Percentiles rank a stretch among this genome's conserved stretches.
These are phyloP conservation scores for Suillus americanus DNA, from an alignment of 768 basidiomycete species.

Conservation along the genomic window DNA sequence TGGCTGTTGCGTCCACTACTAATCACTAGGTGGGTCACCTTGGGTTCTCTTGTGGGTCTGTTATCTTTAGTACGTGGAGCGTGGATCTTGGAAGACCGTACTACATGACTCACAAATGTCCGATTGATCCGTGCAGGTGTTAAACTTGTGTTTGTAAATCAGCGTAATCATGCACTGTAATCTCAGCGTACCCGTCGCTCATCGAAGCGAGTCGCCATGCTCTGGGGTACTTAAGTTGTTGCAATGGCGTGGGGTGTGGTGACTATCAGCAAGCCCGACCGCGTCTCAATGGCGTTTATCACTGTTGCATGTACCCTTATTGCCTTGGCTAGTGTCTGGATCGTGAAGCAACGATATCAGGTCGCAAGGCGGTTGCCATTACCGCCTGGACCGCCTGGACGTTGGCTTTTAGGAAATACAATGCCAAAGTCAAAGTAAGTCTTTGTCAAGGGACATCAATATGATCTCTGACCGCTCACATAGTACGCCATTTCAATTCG, in stretches of 20 bases:
- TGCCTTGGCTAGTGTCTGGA: neutral
- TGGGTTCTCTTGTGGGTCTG: neutral
- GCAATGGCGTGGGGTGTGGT: neutral
- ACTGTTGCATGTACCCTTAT: neutral
- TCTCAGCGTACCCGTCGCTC: neutral
- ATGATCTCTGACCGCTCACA: neutral
- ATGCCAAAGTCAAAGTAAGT: constrained; percentile 22
- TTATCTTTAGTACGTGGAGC: neutral
- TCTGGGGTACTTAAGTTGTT: too few species aligned
- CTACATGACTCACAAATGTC: neutral
- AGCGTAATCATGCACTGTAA: neutral
- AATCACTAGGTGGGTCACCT: neutral
- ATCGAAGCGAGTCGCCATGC: neutral
- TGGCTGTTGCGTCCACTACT: too few species aligned
- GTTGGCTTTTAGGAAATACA: constrained; percentile 24
- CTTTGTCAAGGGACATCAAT: constrained; percentile 13
- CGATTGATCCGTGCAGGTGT: neutral
- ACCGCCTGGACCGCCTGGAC: constrained; percentile 26
- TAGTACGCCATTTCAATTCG: constrained; percentile 32
- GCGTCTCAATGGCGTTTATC: neutral
- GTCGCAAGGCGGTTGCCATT: constrained; percentile 11
- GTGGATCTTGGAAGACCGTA: too few species aligned
- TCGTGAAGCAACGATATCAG: neutral
- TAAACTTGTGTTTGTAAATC: neutral
- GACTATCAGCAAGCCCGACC: neutral